Base-by-base conservation (phyloP, 768 basidiomycete species). In the Cystofilobasidium ferigula region DNA sequence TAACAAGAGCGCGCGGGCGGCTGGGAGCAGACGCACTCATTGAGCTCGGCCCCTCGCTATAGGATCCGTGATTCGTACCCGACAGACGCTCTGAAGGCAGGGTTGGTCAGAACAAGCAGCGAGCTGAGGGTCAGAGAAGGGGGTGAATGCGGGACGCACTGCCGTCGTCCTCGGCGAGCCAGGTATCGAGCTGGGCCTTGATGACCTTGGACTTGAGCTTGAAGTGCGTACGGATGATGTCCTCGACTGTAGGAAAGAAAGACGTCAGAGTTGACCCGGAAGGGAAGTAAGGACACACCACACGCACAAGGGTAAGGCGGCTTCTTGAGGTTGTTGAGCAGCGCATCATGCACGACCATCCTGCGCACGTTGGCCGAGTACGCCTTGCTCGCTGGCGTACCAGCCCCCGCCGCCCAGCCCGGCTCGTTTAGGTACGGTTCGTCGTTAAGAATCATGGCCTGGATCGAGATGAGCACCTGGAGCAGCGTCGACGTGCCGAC, bases 391-490 rank as follows among this genome's bases (percentile, higher is more conserved):
- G 45, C n/a, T 1, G 62, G 7, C 7, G 70, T 48, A 7, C 66
- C 66, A 7, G 61, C 67, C 1, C 16, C 22, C 10, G 28, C 16
- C 22, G 61, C 30, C 67, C 70, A 67, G 30, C 87, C 90, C 24
- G 92, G 92, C 74, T 97, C 92, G 70, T 94, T 94, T 68, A 91
- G 76, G 74, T 92, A 94, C 12, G 93, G 89, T 71, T 91, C 92
- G 24, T 94, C 93, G 69, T 88, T 92, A 30, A 95, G 79, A 70
- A 95, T 94, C 88, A 97, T 90, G 20, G 89, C 90, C 78, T 95
- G 93, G 30, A 67, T 67, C 28, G 64, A 67, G 26, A 70, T 61
- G 67, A 62, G 57, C 24, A 47, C 34, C 79, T 94, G 92, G 5
- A 94, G 80, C 57, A 97, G 77, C 7, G 92, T 95, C 9, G 89